These are phyloP conservation scores for Desmodesmus armatus DNA, from an alignment of 139 green algal genomes.

Conservation along the genomic window DNA sequence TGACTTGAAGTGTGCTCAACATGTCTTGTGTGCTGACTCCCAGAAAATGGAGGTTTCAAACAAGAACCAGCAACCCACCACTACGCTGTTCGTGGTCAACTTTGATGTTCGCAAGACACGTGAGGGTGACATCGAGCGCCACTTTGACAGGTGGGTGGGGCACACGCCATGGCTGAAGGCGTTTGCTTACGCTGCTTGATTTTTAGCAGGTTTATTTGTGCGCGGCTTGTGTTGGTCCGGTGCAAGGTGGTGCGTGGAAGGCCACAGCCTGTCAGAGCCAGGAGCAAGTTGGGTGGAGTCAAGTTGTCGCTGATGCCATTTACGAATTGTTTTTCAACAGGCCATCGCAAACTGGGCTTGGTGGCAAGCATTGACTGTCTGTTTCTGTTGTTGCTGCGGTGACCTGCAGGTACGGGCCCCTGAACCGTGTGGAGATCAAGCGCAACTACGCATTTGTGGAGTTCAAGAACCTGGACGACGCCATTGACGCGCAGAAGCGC, in stretches of 20 bases:
- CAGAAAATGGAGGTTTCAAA: constrained; percentile 30
- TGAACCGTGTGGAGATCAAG: constrained; percentile 77
- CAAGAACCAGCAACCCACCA: constrained; percentile 63
- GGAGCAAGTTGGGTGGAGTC: no score
- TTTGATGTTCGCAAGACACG: constrained; percentile 69
- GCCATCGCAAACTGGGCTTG: no score
- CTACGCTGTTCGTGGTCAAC: constrained; percentile 88
- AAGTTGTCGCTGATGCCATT: no score
- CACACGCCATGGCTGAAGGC: no score
- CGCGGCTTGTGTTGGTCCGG: no score
- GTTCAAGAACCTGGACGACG: constrained; percentile 71
- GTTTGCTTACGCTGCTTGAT: no score
- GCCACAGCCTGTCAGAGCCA: no score
- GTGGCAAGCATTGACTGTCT: no score
- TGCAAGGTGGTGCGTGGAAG: no score
- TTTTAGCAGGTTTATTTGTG: no score
- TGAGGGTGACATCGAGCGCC: constrained; percentile 75
- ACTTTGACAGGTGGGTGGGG: constrained; percentile 68
- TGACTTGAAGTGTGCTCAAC: no score
- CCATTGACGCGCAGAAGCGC: constrained; percentile 64
- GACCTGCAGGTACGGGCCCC: constrained; percentile 52
- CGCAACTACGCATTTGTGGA: constrained; percentile 83
- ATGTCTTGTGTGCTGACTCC: neutral
- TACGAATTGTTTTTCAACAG: no score
- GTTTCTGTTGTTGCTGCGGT: neutral